Base-by-base conservation (phyloP, 192 early-diverging fungal species). In the Coemansia aciculifera region DNA sequence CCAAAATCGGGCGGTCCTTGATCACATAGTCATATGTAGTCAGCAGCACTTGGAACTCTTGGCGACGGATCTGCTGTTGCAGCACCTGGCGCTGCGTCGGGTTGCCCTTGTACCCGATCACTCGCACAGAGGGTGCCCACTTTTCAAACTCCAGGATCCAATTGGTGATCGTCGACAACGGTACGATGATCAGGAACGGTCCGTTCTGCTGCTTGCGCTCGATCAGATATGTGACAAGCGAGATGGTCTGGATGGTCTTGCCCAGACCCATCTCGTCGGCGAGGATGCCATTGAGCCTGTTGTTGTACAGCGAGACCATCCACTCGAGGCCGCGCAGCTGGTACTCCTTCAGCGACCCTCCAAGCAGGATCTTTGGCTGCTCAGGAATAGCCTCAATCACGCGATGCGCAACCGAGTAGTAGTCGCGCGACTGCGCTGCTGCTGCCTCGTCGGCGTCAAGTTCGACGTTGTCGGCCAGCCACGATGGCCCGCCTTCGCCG, bases 281-380 rank as follows among this genome's bases (percentile, higher is more conserved):
- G 64, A 99, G 73, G 70, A 99, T 98, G 49, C 98, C 98, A 77
- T 99, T 99, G 36, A 99, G 83, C 54, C 93, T 79, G 80, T 99
- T 99, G 78, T 99, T 99, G 85, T 98, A 99, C 52, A 99, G 82
- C 17, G 95, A 97, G 24, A 98, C 93, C 97, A 99, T 98, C 98
- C 98, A 99, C 85, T 99, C 90, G 23, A 99, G 84, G 65, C 98
- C 98, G 68, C 94, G 96, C 68, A 97, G 63, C 82, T 88, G 98
- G 79, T 99, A 99, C 29, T 98, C 96, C 81, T 99, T 99, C 56
- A 99, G 81, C 19, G 79, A 86, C 43, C 98, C 98, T 37, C 98
- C 96, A 10, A 91, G 85, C 69, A 99, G 74, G 21, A 98, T 90
- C 51, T 68, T 37, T 3, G 95, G 92, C 81, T 99, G 98, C 57